Percentiles rank a stretch among this genome's conserved stretches.
Evolutionary conservation across 192 early-diverging fungal genomes (phyloP).

Genomic region (Coemansia sp.): DNA sequence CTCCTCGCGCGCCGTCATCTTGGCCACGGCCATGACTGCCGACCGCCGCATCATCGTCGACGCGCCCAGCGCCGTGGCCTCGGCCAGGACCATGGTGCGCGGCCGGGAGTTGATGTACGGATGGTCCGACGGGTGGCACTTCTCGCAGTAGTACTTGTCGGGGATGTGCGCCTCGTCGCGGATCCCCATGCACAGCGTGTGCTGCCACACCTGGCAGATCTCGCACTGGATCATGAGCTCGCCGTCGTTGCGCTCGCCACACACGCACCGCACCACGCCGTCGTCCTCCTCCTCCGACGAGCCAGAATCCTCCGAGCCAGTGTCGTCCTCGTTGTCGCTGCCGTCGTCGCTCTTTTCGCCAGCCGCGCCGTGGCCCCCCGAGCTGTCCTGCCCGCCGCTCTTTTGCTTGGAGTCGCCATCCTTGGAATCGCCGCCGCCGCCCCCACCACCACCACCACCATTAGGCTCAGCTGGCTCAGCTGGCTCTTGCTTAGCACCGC

Average conservation of each 20-base stretch:
- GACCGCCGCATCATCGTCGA: constrained; percentile 55
- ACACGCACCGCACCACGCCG: constrained; percentile 54
- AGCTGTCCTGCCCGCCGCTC: not conserved
- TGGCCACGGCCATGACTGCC: constrained; percentile 53
- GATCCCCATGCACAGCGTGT: constrained; percentile 89
- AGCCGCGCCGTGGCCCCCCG: not conserved
- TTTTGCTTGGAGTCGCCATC: not conserved
- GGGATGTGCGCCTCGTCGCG: constrained; percentile 74
- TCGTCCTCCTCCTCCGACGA: constrained; percentile 26
- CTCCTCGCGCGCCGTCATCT: constrained; percentile 52
- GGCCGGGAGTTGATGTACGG: constrained; percentile 61
- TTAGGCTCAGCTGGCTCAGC: not conserved
- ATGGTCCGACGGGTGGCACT: constrained; percentile 84
- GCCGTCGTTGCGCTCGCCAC: constrained; percentile 61
- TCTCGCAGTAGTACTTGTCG: constrained; percentile 93
- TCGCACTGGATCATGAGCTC: constrained; percentile 95
- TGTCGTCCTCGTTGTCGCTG: constrained; percentile 12
- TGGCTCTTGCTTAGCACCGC: not conserved
- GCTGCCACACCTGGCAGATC: constrained; percentile 92
- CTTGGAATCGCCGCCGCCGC: not conserved
- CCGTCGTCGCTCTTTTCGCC: constrained; percentile 9
- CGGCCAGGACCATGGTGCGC: constrained; percentile 41
- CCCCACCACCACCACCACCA: not conserved
- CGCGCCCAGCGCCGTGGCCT: constrained; percentile 37
- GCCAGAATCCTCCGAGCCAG: too few species aligned